Percentiles rank a stretch among this genome's conserved stretches.
phyloP scores from a whole-genome alignment of 2,329 filamentous ascomycete species.

The Periconia sp. region DNA sequence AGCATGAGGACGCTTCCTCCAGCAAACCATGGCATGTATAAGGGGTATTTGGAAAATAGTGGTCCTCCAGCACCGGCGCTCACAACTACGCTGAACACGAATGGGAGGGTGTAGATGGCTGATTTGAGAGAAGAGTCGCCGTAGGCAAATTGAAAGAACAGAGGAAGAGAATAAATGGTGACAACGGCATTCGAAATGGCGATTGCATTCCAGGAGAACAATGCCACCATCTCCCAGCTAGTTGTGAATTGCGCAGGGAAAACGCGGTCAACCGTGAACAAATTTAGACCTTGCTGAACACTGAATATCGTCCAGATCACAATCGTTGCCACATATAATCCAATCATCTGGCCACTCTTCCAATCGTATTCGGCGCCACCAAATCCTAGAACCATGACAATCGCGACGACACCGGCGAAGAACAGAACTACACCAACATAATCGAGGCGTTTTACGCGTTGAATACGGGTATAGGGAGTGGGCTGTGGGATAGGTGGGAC shows the following conservation, averaged over 20 bases:
- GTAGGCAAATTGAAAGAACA: too few relatives aligned
- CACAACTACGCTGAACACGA: too few relatives aligned
- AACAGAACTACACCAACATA: constrained; percentile 49
- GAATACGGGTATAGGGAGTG: background rate
- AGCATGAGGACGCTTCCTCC: constrained; percentile 1
- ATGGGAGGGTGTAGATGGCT: too few relatives aligned
- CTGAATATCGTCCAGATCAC: constrained; percentile 42
- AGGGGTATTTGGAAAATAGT: constrained; percentile 9
- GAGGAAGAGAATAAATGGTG: too few relatives aligned
- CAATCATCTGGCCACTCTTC: constrained; percentile 10
- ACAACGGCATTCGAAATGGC: too few relatives aligned
- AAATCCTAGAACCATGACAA: constrained; percentile 9
- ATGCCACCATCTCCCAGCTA: too few relatives aligned
- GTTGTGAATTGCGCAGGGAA: too few relatives aligned
- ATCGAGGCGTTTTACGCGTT: constrained; percentile 5
- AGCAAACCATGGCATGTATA: constrained; percentile 20
- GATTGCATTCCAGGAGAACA: too few relatives aligned
- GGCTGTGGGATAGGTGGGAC: constrained; percentile 19
- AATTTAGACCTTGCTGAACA: too few relatives aligned
- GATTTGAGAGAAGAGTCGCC: too few relatives aligned
- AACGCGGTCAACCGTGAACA: too few relatives aligned
- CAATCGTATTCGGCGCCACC: constrained; percentile 7
- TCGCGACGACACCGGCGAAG: constrained; percentile 36
- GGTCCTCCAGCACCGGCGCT: constrained; percentile 4
- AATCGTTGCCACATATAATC: constrained; percentile 1